Percentiles rank a stretch among this genome's conserved stretches.
These are phyloP conservation scores for Eucommia ulmoides DNA, from an alignment of 257 asterid species.

Conservation along the genomic window DNA sequence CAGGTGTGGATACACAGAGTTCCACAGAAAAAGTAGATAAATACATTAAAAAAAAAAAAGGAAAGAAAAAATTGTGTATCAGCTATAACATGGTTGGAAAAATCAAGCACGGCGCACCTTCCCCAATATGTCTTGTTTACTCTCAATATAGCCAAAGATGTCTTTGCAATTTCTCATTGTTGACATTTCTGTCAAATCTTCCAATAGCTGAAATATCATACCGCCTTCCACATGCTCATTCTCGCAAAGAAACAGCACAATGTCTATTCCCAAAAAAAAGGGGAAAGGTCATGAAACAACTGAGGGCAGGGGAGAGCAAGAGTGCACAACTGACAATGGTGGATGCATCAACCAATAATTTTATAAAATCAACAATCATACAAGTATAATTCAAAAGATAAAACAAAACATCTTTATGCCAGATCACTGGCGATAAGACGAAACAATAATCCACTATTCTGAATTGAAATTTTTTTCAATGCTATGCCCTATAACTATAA, in stretches of 20 bases:
- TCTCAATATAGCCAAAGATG: conserved; percentile 82
- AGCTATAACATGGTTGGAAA: conserved; percentile 4
- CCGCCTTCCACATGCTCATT: conserved; percentile 96
- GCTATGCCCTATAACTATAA: no score
- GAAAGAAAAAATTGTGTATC: not conserved
- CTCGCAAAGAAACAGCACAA: conserved; percentile 91
- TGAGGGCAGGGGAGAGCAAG: no score
- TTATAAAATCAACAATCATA: no score
- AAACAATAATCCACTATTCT: no score
- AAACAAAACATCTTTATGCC: no score
- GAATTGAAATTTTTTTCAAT: no score
- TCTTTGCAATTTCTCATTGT: conserved; percentile 97
- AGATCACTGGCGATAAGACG: no score
- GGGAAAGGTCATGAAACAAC: conserved; percentile 8
- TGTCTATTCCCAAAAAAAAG: conserved; percentile 42
- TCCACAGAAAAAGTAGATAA: not conserved
- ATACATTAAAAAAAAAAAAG: conserved; percentile 7
- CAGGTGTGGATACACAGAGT: conserved; percentile 1
- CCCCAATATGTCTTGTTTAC: conserved; percentile 94
- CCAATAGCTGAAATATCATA: conserved; percentile 94
- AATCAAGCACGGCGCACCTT: conserved; percentile 38
- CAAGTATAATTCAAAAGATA: no score
- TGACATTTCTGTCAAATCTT: conserved; percentile 98
- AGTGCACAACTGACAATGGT: no score
- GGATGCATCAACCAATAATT: no score